A percentile compares a stretch with the other conserved stretches of the same genome.
Conservation (phyloP, 1,284 basidiomycete species). For the Cryptococcus sp. region DNA sequence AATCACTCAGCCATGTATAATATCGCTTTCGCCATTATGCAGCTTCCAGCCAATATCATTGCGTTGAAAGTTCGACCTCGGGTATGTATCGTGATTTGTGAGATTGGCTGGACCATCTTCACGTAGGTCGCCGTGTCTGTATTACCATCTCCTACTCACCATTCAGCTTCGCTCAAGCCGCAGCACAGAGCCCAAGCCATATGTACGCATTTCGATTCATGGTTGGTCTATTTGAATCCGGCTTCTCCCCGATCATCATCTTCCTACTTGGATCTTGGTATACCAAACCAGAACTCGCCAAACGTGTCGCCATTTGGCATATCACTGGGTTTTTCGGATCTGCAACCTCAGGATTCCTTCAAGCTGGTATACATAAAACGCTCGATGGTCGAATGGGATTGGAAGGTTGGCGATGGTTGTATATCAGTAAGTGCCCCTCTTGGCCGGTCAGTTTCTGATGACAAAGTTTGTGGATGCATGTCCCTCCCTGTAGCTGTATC, state of each 20-base stretch:
- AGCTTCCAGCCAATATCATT: neutral
- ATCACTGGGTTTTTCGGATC: constrained; percentile 10
- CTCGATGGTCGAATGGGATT: constrained; percentile 7
- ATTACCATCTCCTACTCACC: no score
- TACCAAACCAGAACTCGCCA: constrained; percentile 47
- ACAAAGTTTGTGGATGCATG: constrained; percentile 9
- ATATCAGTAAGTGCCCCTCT: constrained; percentile 5
- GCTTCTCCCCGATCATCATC: constrained; percentile 45
- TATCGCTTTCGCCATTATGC: neutral
- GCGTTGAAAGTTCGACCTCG: neutral
- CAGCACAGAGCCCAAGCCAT: constrained; percentile 35
- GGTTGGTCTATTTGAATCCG: constrained; percentile 45
- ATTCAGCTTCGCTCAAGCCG: constrained; percentile 30
- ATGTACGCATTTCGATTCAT: constrained; percentile 46
- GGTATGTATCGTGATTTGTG: neutral
- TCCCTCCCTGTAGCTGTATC: constrained; percentile 2
- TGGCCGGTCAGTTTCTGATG: neutral
- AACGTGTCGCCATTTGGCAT: constrained; percentile 37
- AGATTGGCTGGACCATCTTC: no score
- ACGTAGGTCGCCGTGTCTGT: no score
- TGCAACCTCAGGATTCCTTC: neutral
- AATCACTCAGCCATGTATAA: neutral
- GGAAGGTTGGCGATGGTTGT: constrained; percentile 14
- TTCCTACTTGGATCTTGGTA: constrained; percentile 44
- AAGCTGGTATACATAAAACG: constrained; percentile 9